These are phyloP conservation scores for Mycosphaerella arachidis DNA, from an alignment of 2,329 filamentous ascomycete species.

Conservation along the genomic window DNA sequence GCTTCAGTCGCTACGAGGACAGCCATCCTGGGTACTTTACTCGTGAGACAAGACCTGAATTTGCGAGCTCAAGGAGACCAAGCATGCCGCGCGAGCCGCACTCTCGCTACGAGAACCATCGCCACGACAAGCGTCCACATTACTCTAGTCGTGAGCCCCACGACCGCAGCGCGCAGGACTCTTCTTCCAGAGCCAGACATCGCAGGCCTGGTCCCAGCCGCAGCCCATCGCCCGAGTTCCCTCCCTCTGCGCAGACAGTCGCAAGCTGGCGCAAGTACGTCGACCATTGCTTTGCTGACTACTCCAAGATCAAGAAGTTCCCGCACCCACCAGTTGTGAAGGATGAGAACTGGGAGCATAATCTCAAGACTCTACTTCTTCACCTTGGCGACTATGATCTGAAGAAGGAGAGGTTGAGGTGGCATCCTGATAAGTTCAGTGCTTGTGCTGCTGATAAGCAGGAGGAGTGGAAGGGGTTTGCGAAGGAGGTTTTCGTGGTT, in stretches of 20 bases:
- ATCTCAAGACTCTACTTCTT: neutral
- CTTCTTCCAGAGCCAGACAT: neutral
- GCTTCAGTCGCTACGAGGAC: neutral
- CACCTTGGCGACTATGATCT: neutral
- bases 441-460: neutral
- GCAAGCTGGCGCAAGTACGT: constrained; percentile 1
- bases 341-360: neutral
- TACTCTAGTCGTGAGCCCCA: neutral
- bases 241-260: neutral
- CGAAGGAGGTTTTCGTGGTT: constrained; percentile 1
- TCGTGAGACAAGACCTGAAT: neutral
- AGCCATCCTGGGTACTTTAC: neutral
- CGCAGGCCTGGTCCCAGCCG: neutral
- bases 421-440: constrained; percentile 5
- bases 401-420: neutral
- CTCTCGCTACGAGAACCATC: neutral
- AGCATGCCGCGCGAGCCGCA: neutral
- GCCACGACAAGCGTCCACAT: neutral
- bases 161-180: neutral
- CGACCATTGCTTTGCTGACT: constrained; percentile 7
- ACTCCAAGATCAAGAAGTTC: constrained; percentile 4
- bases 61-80: neutral
- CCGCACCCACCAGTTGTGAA: constrained; percentile 1
- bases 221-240: neutral
- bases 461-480: constrained; percentile 2